These are phyloP conservation scores for Petrea volubilis DNA, from an alignment of 257 asterid genomes.

Conservation along the genomic window DNA sequence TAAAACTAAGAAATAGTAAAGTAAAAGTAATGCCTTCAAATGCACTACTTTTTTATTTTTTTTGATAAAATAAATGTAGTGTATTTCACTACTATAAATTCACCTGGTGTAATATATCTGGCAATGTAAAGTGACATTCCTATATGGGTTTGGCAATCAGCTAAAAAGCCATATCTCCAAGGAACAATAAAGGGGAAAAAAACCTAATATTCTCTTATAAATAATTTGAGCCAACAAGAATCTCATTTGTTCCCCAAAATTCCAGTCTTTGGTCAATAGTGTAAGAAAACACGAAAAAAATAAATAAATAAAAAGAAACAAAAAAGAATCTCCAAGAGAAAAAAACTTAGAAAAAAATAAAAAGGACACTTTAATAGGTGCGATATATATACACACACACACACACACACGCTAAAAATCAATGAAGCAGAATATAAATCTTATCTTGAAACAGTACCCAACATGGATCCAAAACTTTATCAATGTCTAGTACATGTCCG, in stretches of 20 bases:
- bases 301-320: not conserved
- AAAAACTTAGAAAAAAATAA: not conserved
- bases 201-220: not conserved
- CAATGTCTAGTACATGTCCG: conserved; percentile 27
- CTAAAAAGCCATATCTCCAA: not conserved
- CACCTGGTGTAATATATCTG: not conserved
- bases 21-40: not conserved
- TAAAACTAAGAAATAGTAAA: too few relatives aligned
- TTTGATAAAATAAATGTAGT: too few relatives aligned
- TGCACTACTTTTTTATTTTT: too few relatives aligned
- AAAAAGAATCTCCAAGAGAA: conserved; percentile 16
- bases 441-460: conserved; percentile 22
- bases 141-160: not conserved
- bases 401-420: not conserved
- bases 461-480: conserved; percentile 18
- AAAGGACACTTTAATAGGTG: not conserved
- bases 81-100: too few relatives aligned
- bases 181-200: not conserved
- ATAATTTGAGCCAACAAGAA: not conserved
- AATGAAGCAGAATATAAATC: conserved; percentile 17
- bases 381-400: not conserved
- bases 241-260: not conserved
- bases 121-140: not conserved
- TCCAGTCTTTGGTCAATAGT: not conserved
- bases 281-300: not conserved